Evolutionary conservation across 2,329 filamentous ascomycete genomes (phyloP).

Genomic region (Sporothrix pseudoabietina): DNA sequence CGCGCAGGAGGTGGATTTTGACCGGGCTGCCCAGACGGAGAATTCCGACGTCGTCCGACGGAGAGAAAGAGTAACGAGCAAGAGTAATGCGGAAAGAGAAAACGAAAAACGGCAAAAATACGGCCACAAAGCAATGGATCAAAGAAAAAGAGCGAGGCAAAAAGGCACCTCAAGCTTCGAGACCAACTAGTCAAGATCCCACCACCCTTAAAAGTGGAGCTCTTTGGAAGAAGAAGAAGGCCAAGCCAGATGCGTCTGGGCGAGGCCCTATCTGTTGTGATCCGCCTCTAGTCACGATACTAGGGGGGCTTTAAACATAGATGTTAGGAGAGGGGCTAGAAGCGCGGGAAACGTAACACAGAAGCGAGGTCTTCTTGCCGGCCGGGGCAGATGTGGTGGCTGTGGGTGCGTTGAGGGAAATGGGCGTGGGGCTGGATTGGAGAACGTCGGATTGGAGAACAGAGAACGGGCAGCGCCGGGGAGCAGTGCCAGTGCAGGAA

Average conservation of each 20-base stretch:
- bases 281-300: conserved; percentile 14
- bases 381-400: conserved; percentile 6
- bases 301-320: conserved; percentile 2
- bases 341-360: conserved; percentile 13
- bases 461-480: neutral
- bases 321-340: conserved; percentile 2
- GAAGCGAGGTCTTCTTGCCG: conserved; percentile 9
- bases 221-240: neutral
- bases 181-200: neutral
- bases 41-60: conserved; percentile 22
- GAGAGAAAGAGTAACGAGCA: neutral
- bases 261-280: neutral
- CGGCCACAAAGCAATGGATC: neutral
- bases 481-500: neutral
- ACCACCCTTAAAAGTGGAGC: conserved; percentile 6
- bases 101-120: neutral
- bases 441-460: conserved; percentile 5
- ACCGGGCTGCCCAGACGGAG: conserved; percentile 10
- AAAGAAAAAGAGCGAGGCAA: conserved; percentile 7
- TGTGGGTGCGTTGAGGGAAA: neutral
- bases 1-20: conserved; percentile 13
- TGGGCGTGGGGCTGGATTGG: neutral
- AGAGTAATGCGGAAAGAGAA: neutral
- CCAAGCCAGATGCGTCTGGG: conserved; percentile 1
- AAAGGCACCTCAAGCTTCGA: neutral